A percentile compares a stretch with the other conserved stretches of the same genome.
Evolutionary conservation across 116 monocot genomes (phyloP).

Genomic region (Posidonia oceanica): DNA sequence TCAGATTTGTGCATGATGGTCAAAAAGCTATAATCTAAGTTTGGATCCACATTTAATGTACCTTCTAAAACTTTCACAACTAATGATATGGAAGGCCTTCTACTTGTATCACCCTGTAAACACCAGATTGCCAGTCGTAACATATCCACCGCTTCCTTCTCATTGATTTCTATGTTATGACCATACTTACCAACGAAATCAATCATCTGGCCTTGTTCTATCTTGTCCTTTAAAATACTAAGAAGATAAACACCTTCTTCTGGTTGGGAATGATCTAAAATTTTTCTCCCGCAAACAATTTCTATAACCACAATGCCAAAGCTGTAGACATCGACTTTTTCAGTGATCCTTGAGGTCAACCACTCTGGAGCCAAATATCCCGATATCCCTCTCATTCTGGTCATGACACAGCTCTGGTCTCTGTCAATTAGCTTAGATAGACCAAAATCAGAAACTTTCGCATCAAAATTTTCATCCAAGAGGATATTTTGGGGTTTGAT

Average conservation of each 20-base stretch:
- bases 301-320: slow-evolving; percentile 11
- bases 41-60: not conserved
- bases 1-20: too few relatives aligned
- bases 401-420: slow-evolving; percentile 6
- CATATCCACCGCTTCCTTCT: too few relatives aligned
- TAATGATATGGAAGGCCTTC: not conserved
- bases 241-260: too few relatives aligned
- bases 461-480: too few relatives aligned
- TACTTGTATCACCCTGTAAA: slow-evolving; percentile 1
- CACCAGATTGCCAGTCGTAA: slow-evolving; percentile 12
- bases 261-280: slow-evolving; percentile 1
- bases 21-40: not conserved
- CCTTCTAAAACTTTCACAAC: not conserved
- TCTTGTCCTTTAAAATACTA: too few relatives aligned
- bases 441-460: too few relatives aligned
- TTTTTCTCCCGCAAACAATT: slow-evolving; percentile 9
- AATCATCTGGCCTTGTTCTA: too few relatives aligned
- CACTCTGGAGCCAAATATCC: slow-evolving; percentile 12
- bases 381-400: slow-evolving; percentile 5
- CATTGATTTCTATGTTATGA: too few relatives aligned
- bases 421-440: slow-evolving; percentile 4
- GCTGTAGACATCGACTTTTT: slow-evolving; percentile 14
- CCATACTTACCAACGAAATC: too few relatives aligned
- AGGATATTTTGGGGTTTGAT: too few relatives aligned
- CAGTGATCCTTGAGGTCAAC: slow-evolving; percentile 6